Evolutionary conservation across 2,329 filamentous ascomycete genomes (phyloP).

Genomic region (Colletotrichum eleusines): DNA sequence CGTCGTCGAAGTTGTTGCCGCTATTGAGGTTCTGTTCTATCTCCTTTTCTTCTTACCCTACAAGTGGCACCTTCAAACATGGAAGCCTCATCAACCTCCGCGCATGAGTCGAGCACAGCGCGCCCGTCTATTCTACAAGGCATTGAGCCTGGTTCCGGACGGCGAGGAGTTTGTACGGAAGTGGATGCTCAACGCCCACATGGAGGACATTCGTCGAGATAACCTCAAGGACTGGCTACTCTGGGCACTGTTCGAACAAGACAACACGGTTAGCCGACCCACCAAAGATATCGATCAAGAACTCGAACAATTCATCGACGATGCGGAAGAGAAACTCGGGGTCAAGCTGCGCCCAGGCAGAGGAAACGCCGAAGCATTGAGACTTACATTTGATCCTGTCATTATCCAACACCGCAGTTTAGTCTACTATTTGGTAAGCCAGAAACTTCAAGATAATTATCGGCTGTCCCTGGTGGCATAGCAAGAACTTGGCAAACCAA

Average conservation of each 20-base stretch:
- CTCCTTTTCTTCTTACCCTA: constrained; percentile 58
- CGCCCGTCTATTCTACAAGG: constrained; percentile 27
- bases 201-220: constrained; percentile 66
- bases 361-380: constrained; percentile 64
- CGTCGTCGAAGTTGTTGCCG: constrained; percentile 42
- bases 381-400: constrained; percentile 69
- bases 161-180: constrained; percentile 63
- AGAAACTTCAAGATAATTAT: too few species aligned
- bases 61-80: constrained; percentile 52
- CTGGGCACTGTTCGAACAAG: constrained; percentile 68
- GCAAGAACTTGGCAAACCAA: not conserved
- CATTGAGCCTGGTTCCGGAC: constrained; percentile 56
- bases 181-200: constrained; percentile 69
- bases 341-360: constrained; percentile 62
- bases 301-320: constrained; percentile 66
- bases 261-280: constrained; percentile 51
- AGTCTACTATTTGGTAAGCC: constrained; percentile 67
- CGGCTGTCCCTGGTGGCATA: fast-evolving
- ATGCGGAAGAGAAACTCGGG: constrained; percentile 64
- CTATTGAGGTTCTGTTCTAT: constrained; percentile 59
- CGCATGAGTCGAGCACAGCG: constrained; percentile 27
- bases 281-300: constrained; percentile 61
- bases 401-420: constrained; percentile 67
- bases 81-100: constrained; percentile 21
- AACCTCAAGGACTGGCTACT: constrained; percentile 71